These are phyloP conservation scores for Candida tropicalis DNA, from an alignment of 1,139 yeast species.

Conservation along the genomic window DNA sequence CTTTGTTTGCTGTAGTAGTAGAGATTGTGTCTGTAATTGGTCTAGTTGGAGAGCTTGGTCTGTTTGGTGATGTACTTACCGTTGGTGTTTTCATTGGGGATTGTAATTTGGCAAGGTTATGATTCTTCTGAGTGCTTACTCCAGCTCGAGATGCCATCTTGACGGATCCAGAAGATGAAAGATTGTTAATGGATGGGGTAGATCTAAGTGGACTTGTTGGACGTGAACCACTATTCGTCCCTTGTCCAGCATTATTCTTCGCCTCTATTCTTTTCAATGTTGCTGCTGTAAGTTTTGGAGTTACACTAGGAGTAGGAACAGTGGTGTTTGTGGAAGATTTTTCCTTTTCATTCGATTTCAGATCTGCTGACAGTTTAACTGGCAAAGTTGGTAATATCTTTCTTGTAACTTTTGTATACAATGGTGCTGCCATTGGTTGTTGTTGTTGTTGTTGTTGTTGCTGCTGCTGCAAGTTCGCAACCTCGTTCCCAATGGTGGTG, in stretches of 20 bases:
- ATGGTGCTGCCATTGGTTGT: conserved; percentile 16
- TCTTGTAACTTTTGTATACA: conserved; percentile 34
- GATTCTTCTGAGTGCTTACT: not conserved
- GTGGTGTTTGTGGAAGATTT: conserved; percentile 5
- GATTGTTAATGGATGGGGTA: conserved; percentile 4
- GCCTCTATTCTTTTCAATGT: conserved; percentile 37
- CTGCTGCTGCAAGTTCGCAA: not conserved
- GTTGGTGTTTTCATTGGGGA: conserved; percentile 12
- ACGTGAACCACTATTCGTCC: not conserved
- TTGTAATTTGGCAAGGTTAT: conserved; percentile 7
- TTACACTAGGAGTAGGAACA: conserved; percentile 7
- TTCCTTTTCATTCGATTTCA: conserved; percentile 9
- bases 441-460: too few species aligned
- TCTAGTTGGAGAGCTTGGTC: conserved; percentile 8
- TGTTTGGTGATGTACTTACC: conserved; percentile 2
- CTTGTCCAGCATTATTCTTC: conserved; percentile 12
- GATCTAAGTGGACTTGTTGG: conserved; percentile 9
- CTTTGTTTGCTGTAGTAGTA: not conserved
- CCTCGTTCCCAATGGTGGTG: not conserved
- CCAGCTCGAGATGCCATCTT: not conserved
- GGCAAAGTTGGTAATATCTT: conserved; percentile 33
- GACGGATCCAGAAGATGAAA: conserved; percentile 6
- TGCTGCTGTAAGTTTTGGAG: conserved; percentile 29
- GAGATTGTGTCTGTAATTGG: not conserved
- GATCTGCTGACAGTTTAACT: conserved; percentile 6